Conservation (phyloP, 176 grass and related monocot genomes). For the Neostapfia colusana region DNA sequence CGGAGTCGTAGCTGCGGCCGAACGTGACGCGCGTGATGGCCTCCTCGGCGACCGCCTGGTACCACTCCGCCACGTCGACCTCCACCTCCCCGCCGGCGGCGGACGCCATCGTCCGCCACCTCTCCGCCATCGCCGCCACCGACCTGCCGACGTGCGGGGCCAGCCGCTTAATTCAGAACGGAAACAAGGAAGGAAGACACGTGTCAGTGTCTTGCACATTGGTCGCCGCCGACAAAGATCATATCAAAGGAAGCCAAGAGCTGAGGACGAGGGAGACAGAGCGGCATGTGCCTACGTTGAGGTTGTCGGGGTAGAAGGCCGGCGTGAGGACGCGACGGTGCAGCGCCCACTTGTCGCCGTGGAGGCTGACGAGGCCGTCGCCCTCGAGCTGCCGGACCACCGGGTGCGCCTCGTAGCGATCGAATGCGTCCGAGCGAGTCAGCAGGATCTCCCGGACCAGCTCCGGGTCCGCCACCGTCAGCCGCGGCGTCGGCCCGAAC, state of each 20-base stretch:
- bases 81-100: conserved; percentile 64
- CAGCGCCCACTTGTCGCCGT: conserved; percentile 75
- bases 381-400: conserved; percentile 81
- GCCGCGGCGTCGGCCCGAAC: conserved; percentile 80
- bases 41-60: conserved; percentile 74
- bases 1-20: conserved; percentile 68
- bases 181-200: background rate
- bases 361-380: conserved; percentile 76
- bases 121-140: conserved; percentile 55
- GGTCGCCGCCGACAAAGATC: conserved; percentile 13
- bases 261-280: background rate
- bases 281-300: conserved; percentile 56
- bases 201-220: conserved; percentile 24
- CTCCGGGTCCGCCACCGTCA: conserved; percentile 73
- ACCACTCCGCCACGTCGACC: conserved; percentile 85
- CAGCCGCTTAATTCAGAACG: conserved; percentile 53
- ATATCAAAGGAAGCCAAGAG: background rate
- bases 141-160: conserved; percentile 65
- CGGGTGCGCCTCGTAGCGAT: conserved; percentile 81
- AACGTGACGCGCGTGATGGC: conserved; percentile 67
- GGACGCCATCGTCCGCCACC: conserved; percentile 51
- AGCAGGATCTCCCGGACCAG: conserved; percentile 69
- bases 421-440: conserved; percentile 55
- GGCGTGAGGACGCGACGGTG: conserved; percentile 78
- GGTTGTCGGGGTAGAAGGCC: conserved; percentile 70